A percentile compares a stretch with the other conserved stretches of the same genome.
These are phyloP conservation scores for Vanrija pseudolonga DNA, from an alignment of 1,284 basidiomycete species.

Conservation along the genomic window DNA sequence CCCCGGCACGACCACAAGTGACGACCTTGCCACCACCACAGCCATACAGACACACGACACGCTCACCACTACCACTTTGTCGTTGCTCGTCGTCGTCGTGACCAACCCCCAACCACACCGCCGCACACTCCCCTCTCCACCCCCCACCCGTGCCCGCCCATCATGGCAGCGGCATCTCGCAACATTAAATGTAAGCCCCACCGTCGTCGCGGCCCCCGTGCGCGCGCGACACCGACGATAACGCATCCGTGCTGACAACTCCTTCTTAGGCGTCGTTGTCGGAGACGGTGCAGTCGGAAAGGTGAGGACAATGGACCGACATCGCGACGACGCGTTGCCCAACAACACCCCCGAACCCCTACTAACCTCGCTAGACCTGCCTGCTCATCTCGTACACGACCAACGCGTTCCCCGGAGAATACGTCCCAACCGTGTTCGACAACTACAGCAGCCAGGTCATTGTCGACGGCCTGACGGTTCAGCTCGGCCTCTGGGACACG, in stretches of 20 bases:
- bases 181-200: conserved; percentile 32
- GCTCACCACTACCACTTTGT: too few species aligned
- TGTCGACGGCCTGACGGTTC: conserved; percentile 98
- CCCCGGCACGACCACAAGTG: too few species aligned
- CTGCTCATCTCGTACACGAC: conserved; percentile 96
- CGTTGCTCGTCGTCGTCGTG: too few species aligned
- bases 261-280: conserved; percentile 69
- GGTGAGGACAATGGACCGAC: conserved; percentile 57
- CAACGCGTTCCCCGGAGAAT: conserved; percentile 82
- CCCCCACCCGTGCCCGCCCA: neutral
- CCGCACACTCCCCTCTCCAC: too few species aligned
- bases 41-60: too few species aligned
- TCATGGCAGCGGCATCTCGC: conserved; percentile 23
- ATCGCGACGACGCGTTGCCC: neutral
- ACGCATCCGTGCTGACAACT: neutral
- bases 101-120: too few species aligned
- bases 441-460: conserved; percentile 66
- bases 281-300: conserved; percentile 99
- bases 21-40: too few species aligned
- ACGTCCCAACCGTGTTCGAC: conserved; percentile 77
- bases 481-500: conserved; percentile 97
- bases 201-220: neutral
- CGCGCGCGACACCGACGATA: neutral
- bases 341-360: neutral
- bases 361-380: conserved; percentile 65